phyloP scores from a whole-genome alignment of 257 asterid species.

The Solanum piurae region DNA sequence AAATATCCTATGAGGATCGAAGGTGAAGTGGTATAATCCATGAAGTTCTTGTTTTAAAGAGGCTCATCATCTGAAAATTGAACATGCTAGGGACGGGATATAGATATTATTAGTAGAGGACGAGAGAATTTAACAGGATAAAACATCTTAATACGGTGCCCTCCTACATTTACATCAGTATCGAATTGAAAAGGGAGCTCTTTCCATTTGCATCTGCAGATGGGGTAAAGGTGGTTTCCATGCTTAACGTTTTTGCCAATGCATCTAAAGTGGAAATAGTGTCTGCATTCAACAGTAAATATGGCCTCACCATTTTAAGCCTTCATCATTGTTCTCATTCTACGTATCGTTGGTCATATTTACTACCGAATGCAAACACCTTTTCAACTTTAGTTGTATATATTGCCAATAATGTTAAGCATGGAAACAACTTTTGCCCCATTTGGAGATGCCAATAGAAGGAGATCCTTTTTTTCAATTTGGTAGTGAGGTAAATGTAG shows the following conservation, averaged over 20 bases:
- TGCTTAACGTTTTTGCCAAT: neutral
- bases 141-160: neutral
- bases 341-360: neutral
- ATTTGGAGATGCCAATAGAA: neutral
- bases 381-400: neutral
- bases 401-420: neutral
- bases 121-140: neutral
- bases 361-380: neutral
- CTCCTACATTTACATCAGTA: neutral
- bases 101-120: neutral
- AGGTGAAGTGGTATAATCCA: too few relatives aligned
- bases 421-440: neutral
- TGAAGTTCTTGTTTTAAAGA: too few relatives aligned
- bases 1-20: neutral
- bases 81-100: too few relatives aligned
- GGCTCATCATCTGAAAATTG: too few relatives aligned
- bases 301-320: neutral
- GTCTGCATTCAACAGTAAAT: neutral
- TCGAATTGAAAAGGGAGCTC: too few relatives aligned
- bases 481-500: too few relatives aligned
- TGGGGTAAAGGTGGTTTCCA: neutral
- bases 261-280: too few relatives aligned
- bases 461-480: neutral
- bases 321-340: neutral
- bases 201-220: too few relatives aligned